Percentiles rank a stretch among this genome's conserved stretches.
These are phyloP conservation scores for Boletus speciosus DNA, from an alignment of 768 basidiomycete genomes.

Conservation along the genomic window DNA sequence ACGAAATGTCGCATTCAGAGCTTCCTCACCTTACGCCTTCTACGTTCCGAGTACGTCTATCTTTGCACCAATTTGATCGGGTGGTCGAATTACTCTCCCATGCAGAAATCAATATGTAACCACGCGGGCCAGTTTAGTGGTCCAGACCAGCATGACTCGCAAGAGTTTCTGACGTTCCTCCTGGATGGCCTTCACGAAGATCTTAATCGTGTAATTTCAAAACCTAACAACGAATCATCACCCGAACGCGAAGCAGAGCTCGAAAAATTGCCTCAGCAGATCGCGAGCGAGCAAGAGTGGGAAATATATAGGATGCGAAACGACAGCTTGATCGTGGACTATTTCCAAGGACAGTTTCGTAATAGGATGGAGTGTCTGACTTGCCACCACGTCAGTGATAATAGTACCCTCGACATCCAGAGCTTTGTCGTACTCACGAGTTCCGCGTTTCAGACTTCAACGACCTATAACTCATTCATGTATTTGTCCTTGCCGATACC, in stretches of 20 bases:
- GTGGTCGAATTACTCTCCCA: slow-evolving; percentile 12
- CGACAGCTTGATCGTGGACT: slow-evolving; percentile 92
- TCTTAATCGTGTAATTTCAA: slow-evolving; percentile 76
- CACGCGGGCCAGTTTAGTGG: slow-evolving; percentile 75
- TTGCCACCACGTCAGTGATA: slow-evolving; percentile 68
- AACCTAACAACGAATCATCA: slow-evolving; percentile 59
- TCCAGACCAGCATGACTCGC: slow-evolving; percentile 93
- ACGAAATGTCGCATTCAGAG: slow-evolving; percentile 85
- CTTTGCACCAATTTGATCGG: slow-evolving; percentile 18
- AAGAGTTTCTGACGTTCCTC: slow-evolving; percentile 93
- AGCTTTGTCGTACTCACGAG: slow-evolving; percentile 11
- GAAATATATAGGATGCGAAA: slow-evolving; percentile 82
- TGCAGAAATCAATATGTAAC: slow-evolving; percentile 54
- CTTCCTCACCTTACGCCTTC: slow-evolving; percentile 79
- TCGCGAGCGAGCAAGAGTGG: slow-evolving; percentile 95
- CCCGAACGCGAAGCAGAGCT: slow-evolving; percentile 85
- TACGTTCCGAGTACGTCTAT: slow-evolving; percentile 71
- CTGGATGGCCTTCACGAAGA: slow-evolving; percentile 92
- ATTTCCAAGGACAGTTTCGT: slow-evolving; percentile 96
- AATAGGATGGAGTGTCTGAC: slow-evolving; percentile 87
- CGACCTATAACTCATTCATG: slow-evolving; percentile 96
- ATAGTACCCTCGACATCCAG: not conserved
- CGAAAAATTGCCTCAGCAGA: slow-evolving; percentile 79
- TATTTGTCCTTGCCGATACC: slow-evolving; percentile 91
- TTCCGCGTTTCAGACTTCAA: slow-evolving; percentile 69